Base-by-base conservation (phyloP, 768 basidiomycete species). In the Xerocomus potaroensis region DNA sequence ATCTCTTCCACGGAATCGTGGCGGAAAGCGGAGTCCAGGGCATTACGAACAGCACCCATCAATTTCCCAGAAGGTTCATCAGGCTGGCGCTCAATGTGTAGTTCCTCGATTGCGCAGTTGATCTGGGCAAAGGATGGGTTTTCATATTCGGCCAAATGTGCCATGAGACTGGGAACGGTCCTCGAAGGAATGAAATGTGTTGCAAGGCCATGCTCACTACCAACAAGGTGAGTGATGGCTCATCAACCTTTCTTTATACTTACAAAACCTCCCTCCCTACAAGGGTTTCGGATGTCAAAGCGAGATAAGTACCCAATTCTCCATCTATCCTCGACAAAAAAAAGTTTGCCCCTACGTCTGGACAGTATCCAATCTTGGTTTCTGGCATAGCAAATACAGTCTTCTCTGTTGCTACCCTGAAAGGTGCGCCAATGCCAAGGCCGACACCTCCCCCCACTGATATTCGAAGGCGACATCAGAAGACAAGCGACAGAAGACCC, bases 381-480 rank as follows among this genome's bases (percentile, higher is more conserved):
- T 99, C 96, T 14, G 96, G 96, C 96, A 98, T 98, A 6, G 92
- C 86, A 63, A 97, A 89, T 1, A 78, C 48, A 0, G 94, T 96
- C 22, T 87, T 87, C 65, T 95, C 92, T 3, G 95, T 98, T 4
- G 94, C 94, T 46, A 99, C 78, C 50, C 96, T 79, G 68, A 98
- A 93, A 0, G 84, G 78, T 4, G 94, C 95, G 47, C 84, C 79
- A 10, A 84, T 80, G 31, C 81, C 74, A 39, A 99, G 80, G 31
- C 96, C 96, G 18, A 87, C 90, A 40, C 96, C 96, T 44, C 96
- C 96, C 37, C 96, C 96, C 86, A 97, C 92, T 96, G 50, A 43
- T 33, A 27, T 52, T 38, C 24, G 43, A 15, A 29, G 26, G 26
- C 4, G 39, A 50, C 32, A 37, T 45, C 39, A 47, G 44, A 49